Evolutionary conservation across 2,329 filamentous ascomycete species (phyloP).

Genomic region (Dendrostoma leiphaemia): DNA sequence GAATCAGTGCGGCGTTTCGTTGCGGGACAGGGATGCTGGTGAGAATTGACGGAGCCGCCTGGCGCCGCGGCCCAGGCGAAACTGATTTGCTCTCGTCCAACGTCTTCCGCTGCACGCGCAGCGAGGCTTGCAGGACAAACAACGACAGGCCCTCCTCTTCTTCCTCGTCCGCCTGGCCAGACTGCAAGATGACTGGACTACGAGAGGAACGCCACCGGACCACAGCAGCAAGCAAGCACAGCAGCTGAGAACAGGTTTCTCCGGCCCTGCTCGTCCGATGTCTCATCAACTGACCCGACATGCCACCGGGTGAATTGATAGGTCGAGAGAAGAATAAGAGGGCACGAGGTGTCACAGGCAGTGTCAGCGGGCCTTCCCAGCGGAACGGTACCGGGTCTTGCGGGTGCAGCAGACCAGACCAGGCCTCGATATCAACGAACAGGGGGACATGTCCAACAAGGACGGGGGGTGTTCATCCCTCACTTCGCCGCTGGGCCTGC

Average conservation of each 20-base stretch:
- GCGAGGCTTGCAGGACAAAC: no score
- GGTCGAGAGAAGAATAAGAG: background rate
- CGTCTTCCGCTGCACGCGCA: background rate
- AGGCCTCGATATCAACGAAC: no score
- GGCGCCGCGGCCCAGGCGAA: background rate
- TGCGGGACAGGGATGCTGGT: constrained; percentile 2
- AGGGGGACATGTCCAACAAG: no score
- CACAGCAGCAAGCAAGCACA: no score
- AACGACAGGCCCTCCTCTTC: no score
- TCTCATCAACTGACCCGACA: background rate
- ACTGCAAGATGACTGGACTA: background rate
- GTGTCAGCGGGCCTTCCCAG: background rate
- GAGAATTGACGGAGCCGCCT: constrained; percentile 3
- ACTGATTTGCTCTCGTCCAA: constrained; percentile 1
- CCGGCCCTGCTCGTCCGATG: no score
- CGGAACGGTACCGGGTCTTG: background rate
- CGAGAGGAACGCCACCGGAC: no score
- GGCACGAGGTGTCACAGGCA: background rate
- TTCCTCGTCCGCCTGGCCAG: background rate
- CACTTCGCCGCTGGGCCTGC: no score
- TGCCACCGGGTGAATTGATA: background rate
- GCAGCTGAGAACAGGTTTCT: no score
- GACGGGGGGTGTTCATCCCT: no score
- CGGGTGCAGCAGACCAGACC: no score
- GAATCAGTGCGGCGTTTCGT: background rate